phyloP scores from a whole-genome alignment of 192 early-diverging fungal species.

The Backusella morwellensis region DNA sequence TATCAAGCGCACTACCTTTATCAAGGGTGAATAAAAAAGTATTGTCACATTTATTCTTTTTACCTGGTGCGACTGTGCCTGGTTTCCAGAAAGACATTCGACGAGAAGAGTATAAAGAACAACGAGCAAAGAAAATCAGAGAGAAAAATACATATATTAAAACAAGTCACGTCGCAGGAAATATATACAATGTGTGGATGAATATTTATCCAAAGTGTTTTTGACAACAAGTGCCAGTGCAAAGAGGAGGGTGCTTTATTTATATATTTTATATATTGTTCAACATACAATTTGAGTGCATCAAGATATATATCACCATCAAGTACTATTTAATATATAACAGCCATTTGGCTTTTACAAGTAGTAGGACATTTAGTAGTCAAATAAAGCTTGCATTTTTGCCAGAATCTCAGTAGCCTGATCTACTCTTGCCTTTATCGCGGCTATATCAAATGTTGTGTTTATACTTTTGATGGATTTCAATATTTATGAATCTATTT shows the following conservation, averaged over 20 bases:
- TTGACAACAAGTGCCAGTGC: background rate
- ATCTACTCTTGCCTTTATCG: background rate
- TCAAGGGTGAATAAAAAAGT: background rate
- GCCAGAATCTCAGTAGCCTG: background rate
- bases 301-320: too few relatives aligned
- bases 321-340: too few relatives aligned
- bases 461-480: background rate
- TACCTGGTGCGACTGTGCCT: slow-evolving; percentile 57
- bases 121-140: background rate
- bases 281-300: too few relatives aligned
- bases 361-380: background rate
- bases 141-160: background rate
- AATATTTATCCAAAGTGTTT: background rate
- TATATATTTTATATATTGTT: background rate
- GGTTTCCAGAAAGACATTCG: slow-evolving; percentile 62
- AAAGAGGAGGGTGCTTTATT: background rate
- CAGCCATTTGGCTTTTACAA: background rate
- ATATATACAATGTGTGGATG: background rate
- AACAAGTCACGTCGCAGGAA: background rate
- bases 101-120: background rate
- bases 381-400: background rate
- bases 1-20: slow-evolving; percentile 60
- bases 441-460: background rate
- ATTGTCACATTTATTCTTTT: background rate
- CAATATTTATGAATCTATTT: background rate